phyloP scores from a whole-genome alignment of 108 stramenopile genomes.

The Mediolabrus comicus region DNA sequence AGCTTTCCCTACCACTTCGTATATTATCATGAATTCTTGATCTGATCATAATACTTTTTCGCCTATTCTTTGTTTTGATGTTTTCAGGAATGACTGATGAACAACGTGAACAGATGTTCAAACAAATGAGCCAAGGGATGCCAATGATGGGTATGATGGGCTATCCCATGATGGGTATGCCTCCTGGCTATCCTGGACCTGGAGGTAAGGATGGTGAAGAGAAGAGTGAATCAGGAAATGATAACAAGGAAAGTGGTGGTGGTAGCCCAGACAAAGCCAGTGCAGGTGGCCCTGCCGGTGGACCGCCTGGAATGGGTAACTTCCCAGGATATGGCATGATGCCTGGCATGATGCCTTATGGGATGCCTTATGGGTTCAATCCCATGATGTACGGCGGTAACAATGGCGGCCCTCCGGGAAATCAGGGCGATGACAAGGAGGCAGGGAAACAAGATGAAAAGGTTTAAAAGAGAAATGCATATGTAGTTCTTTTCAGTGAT shows the following conservation, averaged over 20 bases:
- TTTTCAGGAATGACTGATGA: neutral
- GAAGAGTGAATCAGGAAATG: neutral
- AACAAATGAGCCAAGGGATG: neutral
- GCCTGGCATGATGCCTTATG: neutral
- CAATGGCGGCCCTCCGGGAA: neutral
- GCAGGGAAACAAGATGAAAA: neutral
- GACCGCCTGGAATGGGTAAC: neutral
- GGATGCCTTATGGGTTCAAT: neutral
- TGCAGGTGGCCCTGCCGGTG: too few relatives aligned
- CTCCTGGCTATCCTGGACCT: too few relatives aligned
- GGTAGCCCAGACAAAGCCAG: too few relatives aligned
- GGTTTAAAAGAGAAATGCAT: neutral
- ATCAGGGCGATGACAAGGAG: neutral
- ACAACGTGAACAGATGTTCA: neutral
- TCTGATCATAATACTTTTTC: too few relatives aligned
- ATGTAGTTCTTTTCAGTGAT: too few relatives aligned
- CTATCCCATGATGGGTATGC: neutral
- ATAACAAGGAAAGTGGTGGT: neutral
- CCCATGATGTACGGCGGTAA: neutral
- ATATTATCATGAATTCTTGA: too few relatives aligned
- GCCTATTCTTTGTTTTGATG: too few relatives aligned
- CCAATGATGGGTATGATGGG: neutral
- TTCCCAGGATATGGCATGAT: too few relatives aligned
- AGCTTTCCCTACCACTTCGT: too few relatives aligned
- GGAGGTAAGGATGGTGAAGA: neutral